phyloP scores from a whole-genome alignment of 352 stramenopile genomes.

The Hyaloperonospora brassicae region DNA sequence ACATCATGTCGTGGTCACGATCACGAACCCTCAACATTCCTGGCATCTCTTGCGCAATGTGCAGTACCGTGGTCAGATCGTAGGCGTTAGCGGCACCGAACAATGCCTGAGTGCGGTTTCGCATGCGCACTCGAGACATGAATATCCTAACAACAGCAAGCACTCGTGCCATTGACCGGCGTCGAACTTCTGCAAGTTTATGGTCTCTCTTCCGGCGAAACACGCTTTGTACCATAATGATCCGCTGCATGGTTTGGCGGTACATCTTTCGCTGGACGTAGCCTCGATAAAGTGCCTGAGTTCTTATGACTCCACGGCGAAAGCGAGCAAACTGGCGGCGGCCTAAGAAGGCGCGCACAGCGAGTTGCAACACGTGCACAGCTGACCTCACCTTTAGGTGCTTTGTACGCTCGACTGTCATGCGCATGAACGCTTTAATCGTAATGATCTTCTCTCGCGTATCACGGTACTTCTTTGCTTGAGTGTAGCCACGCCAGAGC shows the following conservation, averaged over 20 bases:
- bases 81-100: constrained; percentile 72
- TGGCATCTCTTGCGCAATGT: constrained; percentile 71
- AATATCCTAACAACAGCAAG: constrained; percentile 67
- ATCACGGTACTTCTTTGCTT: constrained; percentile 46
- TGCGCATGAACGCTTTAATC: constrained; percentile 57
- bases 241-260: constrained; percentile 24
- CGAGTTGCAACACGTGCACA: constrained; percentile 55
- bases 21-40: constrained; percentile 77
- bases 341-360: constrained; percentile 64
- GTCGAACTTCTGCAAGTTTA: constrained; percentile 38
- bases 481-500: constrained; percentile 63
- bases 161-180: constrained; percentile 62
- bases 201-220: constrained; percentile 56
- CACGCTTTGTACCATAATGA: constrained; percentile 73
- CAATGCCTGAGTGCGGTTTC: constrained; percentile 67
- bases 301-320: constrained; percentile 49
- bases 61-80: constrained; percentile 73
- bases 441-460: constrained; percentile 55
- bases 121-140: constrained; percentile 74
- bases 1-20: constrained; percentile 73
- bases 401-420: constrained; percentile 45
- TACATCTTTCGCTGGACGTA: constrained; percentile 62
- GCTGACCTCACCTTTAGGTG: constrained; percentile 49
- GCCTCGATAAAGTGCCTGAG: constrained; percentile 62
- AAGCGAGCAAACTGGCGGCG: constrained; percentile 54